These are phyloP conservation scores for Aphanomyces stellatus DNA, from an alignment of 352 stramenopile species.

Conservation along the genomic window DNA sequence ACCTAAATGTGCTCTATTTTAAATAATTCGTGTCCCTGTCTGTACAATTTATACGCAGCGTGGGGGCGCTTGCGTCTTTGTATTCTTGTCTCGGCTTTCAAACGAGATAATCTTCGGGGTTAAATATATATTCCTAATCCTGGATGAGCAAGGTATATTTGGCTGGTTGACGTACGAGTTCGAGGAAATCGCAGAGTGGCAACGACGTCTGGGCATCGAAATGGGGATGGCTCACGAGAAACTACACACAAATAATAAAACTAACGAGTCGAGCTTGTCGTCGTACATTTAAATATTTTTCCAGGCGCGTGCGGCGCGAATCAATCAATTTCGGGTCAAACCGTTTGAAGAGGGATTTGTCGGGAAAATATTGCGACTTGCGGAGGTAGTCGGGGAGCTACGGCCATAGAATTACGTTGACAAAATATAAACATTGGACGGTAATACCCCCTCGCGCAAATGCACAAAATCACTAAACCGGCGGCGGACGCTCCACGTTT, in stretches of 20 bases:
- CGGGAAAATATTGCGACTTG: not conserved
- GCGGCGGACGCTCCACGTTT: not conserved
- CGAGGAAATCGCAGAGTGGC: not conserved
- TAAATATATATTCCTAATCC: too few relatives aligned
- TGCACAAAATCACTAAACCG: not conserved
- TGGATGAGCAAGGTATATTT: too few relatives aligned
- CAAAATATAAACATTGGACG: not conserved
- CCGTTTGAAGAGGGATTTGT: conserved; percentile 2
- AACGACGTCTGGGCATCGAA: not conserved
- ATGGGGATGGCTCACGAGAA: not conserved
- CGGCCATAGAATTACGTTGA: not conserved
- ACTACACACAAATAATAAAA: too few relatives aligned
- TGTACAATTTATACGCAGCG: too few relatives aligned
- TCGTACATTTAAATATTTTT: not conserved
- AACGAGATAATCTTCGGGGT: too few relatives aligned
- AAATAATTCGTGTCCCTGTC: too few relatives aligned
- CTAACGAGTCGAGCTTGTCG: not conserved
- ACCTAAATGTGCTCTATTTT: too few relatives aligned
- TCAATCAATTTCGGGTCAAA: not conserved
- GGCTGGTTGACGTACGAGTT: not conserved
- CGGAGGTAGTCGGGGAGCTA: not conserved
- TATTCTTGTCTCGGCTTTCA: too few relatives aligned
- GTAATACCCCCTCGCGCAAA: not conserved
- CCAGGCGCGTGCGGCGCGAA: not conserved
- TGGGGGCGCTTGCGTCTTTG: too few relatives aligned